phyloP scores from a whole-genome alignment of 257 asterid species.

The Solanum chaucha region DNA sequence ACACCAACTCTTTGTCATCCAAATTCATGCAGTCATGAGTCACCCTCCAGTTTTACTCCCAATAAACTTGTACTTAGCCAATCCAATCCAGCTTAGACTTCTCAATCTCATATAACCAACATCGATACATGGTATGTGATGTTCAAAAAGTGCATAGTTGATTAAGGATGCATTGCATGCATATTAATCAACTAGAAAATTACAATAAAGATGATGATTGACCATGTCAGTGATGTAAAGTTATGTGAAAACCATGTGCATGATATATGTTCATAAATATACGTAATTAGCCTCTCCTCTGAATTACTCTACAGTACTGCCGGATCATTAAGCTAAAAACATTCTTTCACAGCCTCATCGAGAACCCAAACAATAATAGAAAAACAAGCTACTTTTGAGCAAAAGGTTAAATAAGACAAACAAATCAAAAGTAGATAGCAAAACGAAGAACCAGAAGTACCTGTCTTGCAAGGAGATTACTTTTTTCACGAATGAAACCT shows the following conservation, averaged over 20 bases:
- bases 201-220: not conserved
- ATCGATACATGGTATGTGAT: not conserved
- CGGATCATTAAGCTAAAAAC: not conserved
- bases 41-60: not conserved
- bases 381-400: not conserved
- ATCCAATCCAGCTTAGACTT: not conserved
- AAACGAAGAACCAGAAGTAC: conserved; percentile 18
- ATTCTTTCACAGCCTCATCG: not conserved
- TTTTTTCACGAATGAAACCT: conserved; percentile 89
- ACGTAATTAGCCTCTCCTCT: not conserved
- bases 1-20: not conserved
- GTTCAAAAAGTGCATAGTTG: not conserved
- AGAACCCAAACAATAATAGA: not conserved
- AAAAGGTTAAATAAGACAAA: not conserved
- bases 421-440: not conserved
- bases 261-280: not conserved
- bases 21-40: not conserved
- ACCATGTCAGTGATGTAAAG: not conserved
- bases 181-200: not conserved
- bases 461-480: conserved; percentile 82
- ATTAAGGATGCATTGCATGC: not conserved
- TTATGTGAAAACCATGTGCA: not conserved
- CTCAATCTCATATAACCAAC: not conserved
- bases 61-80: not conserved
- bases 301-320: not conserved